Conservation (phyloP, 345 rosid species). For the Salix arbutifolia region DNA sequence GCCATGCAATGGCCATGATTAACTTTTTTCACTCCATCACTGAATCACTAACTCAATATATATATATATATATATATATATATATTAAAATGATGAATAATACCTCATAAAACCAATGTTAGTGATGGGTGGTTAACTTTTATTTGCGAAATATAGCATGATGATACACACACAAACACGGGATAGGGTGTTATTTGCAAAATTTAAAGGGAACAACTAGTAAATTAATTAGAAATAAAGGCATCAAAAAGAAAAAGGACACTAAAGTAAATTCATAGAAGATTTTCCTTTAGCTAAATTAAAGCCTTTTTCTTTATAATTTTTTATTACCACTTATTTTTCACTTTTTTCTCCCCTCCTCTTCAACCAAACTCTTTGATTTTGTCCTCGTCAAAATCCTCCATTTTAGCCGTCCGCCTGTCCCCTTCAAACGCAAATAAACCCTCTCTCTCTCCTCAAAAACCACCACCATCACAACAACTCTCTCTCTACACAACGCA, state of each 20-base stretch:
- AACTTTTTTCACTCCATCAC: not conserved
- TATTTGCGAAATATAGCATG: too few relatives aligned
- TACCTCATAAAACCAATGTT: too few relatives aligned
- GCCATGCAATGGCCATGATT: not conserved
- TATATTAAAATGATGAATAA: too few relatives aligned
- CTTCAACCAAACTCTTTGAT: not conserved
- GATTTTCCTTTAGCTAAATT: constrained; percentile 26
- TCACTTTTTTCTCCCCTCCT: not conserved
- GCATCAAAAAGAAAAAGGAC: constrained; percentile 27
- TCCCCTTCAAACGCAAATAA: constrained; percentile 54
- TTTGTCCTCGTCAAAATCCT: constrained; percentile 40
- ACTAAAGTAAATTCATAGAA: constrained; percentile 23
- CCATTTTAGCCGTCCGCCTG: constrained; percentile 46
- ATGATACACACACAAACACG: too few relatives aligned
- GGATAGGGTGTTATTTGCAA: not conserved
- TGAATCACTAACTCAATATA: too few relatives aligned
- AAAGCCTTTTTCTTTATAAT: constrained; percentile 24
- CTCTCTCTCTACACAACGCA: constrained; percentile 14
- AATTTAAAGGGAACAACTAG: not conserved
- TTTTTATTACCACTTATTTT: not conserved
- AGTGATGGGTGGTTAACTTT: too few relatives aligned
- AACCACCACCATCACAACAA: not conserved
- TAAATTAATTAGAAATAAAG: constrained; percentile 1
- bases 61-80: too few relatives aligned
- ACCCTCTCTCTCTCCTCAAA: constrained; percentile 17